Percentiles rank a stretch among this genome's conserved stretches.
These are phyloP conservation scores for Euphorbia schlechtendalii DNA, from an alignment of 441 rosid species.

Conservation along the genomic window DNA sequence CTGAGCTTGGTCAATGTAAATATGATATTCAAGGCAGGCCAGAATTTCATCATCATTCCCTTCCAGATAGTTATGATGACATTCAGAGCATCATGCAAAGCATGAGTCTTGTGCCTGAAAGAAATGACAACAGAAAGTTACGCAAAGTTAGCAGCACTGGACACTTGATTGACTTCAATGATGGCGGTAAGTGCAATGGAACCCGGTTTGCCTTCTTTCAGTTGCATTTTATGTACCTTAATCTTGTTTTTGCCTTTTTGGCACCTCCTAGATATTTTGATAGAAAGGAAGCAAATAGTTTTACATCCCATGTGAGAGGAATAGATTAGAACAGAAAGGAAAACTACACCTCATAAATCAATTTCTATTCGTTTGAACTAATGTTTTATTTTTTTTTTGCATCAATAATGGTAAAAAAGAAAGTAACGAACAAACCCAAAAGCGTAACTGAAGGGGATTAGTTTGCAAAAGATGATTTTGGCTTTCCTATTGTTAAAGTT, in stretches of 20 bases:
- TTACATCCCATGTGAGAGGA: background rate
- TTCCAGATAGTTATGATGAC: slow-evolving; percentile 48
- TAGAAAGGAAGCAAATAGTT: too few relatives aligned
- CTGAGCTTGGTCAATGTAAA: slow-evolving; percentile 32
- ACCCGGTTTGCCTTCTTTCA: slow-evolving; percentile 1
- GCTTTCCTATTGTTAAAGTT: background rate
- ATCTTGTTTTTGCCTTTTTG: too few relatives aligned
- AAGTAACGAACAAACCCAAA: too few relatives aligned
- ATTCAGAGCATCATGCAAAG: slow-evolving; percentile 26
- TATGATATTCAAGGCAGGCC: slow-evolving; percentile 29
- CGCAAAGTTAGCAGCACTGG: slow-evolving; percentile 28
- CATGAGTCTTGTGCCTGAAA: slow-evolving; percentile 33
- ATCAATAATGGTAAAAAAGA: background rate
- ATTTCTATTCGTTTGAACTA: background rate
- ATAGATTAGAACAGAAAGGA: background rate
- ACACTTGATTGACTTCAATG: slow-evolving; percentile 32
- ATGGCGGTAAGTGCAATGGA: slow-evolving; percentile 32
- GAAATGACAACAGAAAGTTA: slow-evolving; percentile 31
- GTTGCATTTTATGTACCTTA: too few relatives aligned
- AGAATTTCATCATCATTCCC: slow-evolving; percentile 38
- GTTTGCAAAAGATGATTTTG: background rate
- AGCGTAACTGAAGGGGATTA: too few relatives aligned
- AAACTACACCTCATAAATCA: background rate
- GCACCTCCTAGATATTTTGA: too few relatives aligned
- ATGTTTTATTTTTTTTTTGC: background rate